Conservation (phyloP, 78 protist genomes). For the slime mould (Dictyostelium discoideum) region dicty_2.7 NC_007089.4:883501-884000, state of each 20-base stretch:
- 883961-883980: neutral
- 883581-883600: neutral
- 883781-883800: conserved; percentile 65
- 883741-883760: neutral
- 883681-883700: conserved; percentile 36
- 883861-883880: conserved; percentile 27
- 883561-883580: conserved; percentile 9
- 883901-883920: conserved; percentile 19
- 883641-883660: conserved; percentile 50
- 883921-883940: conserved; percentile 9
- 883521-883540: conserved; percentile 43
- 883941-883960: neutral
- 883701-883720: neutral
- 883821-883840: conserved; percentile 17
- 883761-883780: neutral
- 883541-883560: conserved; percentile 41
- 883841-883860: conserved; percentile 22
- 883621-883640: conserved; percentile 60
- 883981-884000: neutral
- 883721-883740: neutral
- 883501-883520: conserved; percentile 7
- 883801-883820: conserved; percentile 17
- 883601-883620: neutral
- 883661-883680: conserved; percentile 22
- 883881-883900: conserved; percentile 6